phyloP scores from a whole-genome alignment of 2,329 filamentous ascomycete species.

The Fusarium armeniacum region DNA sequence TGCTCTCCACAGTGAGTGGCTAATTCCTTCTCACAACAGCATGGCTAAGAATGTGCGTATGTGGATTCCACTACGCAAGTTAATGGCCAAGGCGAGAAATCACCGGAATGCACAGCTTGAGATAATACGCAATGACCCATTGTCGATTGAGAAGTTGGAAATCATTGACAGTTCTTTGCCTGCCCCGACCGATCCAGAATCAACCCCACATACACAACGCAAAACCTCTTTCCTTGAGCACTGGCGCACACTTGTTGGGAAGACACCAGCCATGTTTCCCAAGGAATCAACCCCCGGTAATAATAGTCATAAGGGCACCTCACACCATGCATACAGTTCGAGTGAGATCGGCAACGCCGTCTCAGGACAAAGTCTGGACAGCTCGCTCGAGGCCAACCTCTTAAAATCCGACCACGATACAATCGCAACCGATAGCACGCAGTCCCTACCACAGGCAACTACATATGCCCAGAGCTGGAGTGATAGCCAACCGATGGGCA shows the following conservation, averaged over 20 bases:
- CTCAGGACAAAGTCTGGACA: neutral
- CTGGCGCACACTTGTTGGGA: conserved; percentile 33
- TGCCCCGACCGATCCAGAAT: conserved; percentile 51
- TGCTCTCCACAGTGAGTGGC: conserved; percentile 61
- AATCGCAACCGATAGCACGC: neutral
- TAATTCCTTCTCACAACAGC: conserved; percentile 51
- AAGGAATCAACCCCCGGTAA: neutral
- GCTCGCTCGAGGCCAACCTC: neutral
- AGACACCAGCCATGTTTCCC: accelerated
- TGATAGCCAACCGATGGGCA: conserved; percentile 9
- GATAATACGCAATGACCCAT: conserved; percentile 51
- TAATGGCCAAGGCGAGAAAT: conserved; percentile 57
- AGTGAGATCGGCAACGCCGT: too few relatives aligned
- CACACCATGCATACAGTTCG: neutral
- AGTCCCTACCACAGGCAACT: neutral
- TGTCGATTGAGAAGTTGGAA: conserved; percentile 50
- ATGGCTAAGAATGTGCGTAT: conserved; percentile 53
- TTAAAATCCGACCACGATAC: neutral
- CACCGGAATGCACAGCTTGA: conserved; percentile 57
- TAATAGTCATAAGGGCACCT: too few relatives aligned
- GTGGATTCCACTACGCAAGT: conserved; percentile 59
- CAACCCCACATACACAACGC: conserved; percentile 12
- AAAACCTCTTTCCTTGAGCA: conserved; percentile 24
- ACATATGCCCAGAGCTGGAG: conserved; percentile 13
- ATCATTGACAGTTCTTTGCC: conserved; percentile 47